phyloP scores from a whole-genome alignment of 495 filamentous ascomycete genomes.

The Penicillium chermesinum region DNA sequence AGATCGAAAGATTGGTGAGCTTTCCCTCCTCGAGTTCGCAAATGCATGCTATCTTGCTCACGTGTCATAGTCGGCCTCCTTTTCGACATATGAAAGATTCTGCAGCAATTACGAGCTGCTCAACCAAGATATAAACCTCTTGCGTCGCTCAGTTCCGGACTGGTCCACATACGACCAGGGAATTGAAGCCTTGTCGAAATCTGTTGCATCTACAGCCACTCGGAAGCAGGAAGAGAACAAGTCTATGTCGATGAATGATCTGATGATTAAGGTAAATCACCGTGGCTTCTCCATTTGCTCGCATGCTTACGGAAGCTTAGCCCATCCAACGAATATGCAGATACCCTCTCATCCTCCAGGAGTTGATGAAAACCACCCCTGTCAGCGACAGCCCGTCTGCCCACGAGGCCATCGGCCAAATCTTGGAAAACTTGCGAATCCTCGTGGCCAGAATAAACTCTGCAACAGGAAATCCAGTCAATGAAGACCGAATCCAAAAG shows the following conservation, averaged over 20 bases:
- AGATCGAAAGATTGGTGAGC: slow-evolving; percentile 70
- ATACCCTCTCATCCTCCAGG: slow-evolving; percentile 82
- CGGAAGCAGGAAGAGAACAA: slow-evolving; percentile 60
- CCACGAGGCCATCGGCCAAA: slow-evolving; percentile 70
- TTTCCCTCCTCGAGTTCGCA: not conserved
- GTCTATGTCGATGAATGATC: slow-evolving; percentile 72
- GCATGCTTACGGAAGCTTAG: slow-evolving; percentile 40
- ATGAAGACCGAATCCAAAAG: slow-evolving; percentile 41
- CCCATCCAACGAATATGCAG: slow-evolving; percentile 91
- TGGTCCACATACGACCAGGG: slow-evolving; percentile 82
- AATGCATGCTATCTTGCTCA: not conserved
- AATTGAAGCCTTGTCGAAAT: slow-evolving; percentile 77
- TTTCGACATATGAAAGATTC: slow-evolving; percentile 84
- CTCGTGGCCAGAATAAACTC: slow-evolving; percentile 71
- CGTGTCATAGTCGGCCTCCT: slow-evolving; percentile 62
- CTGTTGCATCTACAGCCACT: slow-evolving; percentile 65
- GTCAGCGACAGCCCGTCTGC: slow-evolving; percentile 77
- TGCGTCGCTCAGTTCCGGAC: slow-evolving; percentile 63
- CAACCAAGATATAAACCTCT: slow-evolving; percentile 64
- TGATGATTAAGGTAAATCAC: slow-evolving; percentile 76
- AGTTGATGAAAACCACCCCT: slow-evolving; percentile 75
- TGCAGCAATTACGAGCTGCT: slow-evolving; percentile 81
- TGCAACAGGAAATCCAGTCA: slow-evolving; percentile 49
- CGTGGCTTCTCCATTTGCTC: not conserved
- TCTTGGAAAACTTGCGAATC: slow-evolving; percentile 65